Percentiles rank a stretch among this genome's conserved stretches.
Evolutionary conservation across 108 stramenopile species (phyloP).

Genomic region (Mayamaea pseudoterrestris): DNA sequence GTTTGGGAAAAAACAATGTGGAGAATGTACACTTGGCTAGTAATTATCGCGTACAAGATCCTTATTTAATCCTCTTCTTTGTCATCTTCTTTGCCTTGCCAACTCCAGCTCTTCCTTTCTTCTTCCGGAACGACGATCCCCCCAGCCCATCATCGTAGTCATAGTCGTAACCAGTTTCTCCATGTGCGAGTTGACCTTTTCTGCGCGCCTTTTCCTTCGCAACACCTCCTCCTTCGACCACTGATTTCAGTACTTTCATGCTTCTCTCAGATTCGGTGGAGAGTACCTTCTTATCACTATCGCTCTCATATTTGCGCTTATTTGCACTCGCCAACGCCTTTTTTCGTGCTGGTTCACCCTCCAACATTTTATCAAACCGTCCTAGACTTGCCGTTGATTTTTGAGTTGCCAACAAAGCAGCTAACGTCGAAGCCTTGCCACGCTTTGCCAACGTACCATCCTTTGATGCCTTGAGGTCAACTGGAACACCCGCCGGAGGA

Average conservation of each 20-base stretch:
- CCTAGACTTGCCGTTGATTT: constrained; percentile 74
- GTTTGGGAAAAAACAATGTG: no score
- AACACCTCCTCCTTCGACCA: constrained; percentile 69
- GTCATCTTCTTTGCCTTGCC: constrained; percentile 84
- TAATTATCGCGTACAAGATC: no score
- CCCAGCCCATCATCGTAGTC: constrained; percentile 79
- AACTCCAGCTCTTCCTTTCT: constrained; percentile 83
- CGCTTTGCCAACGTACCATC: constrained; percentile 16
- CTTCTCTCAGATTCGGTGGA: constrained; percentile 43
- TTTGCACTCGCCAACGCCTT: constrained; percentile 34
- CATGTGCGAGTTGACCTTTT: constrained; percentile 62
- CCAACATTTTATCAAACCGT: constrained; percentile 67
- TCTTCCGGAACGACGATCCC: constrained; percentile 65
- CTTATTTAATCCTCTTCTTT: constrained; percentile 66
- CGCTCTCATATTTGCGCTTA: constrained; percentile 56
- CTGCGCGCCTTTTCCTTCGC: constrained; percentile 56
- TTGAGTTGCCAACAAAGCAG: constrained; percentile 68
- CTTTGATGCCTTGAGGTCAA: constrained; percentile 41
- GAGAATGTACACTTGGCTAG: no score
- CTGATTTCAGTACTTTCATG: constrained; percentile 58
- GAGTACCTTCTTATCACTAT: constrained; percentile 35
- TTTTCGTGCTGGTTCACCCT: constrained; percentile 72
- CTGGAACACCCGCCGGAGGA: constrained; percentile 57
- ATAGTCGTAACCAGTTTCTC: constrained; percentile 85
- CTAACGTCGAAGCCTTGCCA: constrained; percentile 49